Evolutionary conservation across 306 rosid genomes (phyloP), one percentile per base, ranked within the genome.

Genomic region (Amphicarpaea edgeworthii): DNA sequence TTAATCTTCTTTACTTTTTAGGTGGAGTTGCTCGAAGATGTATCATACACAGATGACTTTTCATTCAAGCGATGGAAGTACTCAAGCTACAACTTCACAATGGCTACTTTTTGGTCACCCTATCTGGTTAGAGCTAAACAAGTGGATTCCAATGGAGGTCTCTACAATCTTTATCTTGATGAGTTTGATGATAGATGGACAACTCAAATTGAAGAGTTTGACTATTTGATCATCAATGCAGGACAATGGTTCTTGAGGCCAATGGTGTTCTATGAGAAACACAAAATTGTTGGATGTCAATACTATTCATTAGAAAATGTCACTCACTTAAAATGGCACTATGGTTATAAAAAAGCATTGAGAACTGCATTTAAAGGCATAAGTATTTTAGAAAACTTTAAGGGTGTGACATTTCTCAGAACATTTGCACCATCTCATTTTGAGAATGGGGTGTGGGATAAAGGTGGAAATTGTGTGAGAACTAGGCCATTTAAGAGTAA

Each of bases 181-280:
- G 94, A 88, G 78, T 68, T 69, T 6, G 93, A 93, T 19, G 83
- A 83, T 16, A 61, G 71, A 46, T 90, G 96, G 96, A 77, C 87
- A 3, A 26, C 76, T 73, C 82, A 88, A 65, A 61, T 90, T 0
- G 69, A 70, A 8, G 88, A 84, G 4, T 93, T 85, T 16, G 94
- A 87, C 75, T 90, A 83, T 82, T 7, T 93, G 24, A 80, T 93
- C 16, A 37, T 93, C 67, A 84, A 90, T 7, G 90, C 75, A 0
- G 98, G 94, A 9, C 98, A 93, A 10, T 93, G 98, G 98, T 93
- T 93, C 80, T 68, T 45, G 38, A 83, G 88, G 8, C 83, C 96
- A 6, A 47, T 82, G 50, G 74, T 84, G 1, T 93, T 60, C 88
- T 79, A 84, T 16, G 92, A 90, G 78, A 78, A 83, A 0, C 21